A percentile compares a stretch with the other conserved stretches of the same genome.
phyloP scores from a whole-genome alignment of 345 rosid genomes.

The Dipteronia sinensis region DNA sequence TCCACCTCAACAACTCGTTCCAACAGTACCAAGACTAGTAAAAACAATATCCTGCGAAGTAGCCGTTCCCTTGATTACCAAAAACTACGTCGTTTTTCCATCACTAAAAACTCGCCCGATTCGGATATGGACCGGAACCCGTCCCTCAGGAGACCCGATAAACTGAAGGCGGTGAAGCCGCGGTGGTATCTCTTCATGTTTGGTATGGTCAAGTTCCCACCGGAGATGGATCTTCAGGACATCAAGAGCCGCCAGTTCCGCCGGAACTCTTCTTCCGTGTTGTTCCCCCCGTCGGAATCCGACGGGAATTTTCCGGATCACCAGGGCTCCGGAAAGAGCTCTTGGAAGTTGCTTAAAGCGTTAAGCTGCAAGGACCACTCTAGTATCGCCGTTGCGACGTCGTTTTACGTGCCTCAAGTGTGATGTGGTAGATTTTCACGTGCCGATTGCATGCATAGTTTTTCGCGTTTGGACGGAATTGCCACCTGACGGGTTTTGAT shows the following conservation, averaged over 20 bases:
- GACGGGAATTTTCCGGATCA: slow-evolving; percentile 23
- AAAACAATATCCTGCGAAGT: slow-evolving; percentile 33
- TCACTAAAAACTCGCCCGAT: slow-evolving; percentile 19
- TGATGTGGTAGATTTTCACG: slow-evolving; percentile 11
- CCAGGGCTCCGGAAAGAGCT: slow-evolving; percentile 40
- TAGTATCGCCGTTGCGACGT: slow-evolving; percentile 55
- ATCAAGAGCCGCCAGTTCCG: slow-evolving; percentile 70
- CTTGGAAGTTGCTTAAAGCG: slow-evolving; percentile 59
- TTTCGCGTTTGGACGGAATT: background rate
- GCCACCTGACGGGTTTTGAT: background rate
- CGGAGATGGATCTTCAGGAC: slow-evolving; percentile 63
- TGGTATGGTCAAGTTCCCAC: slow-evolving; percentile 61
- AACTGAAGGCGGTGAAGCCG: slow-evolving; percentile 36
- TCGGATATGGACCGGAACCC: slow-evolving; percentile 26
- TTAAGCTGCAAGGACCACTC: slow-evolving; percentile 64
- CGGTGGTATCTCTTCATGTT: slow-evolving; percentile 68
- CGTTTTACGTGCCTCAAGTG: slow-evolving; percentile 44
- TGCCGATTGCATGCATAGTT: slow-evolving; percentile 1
- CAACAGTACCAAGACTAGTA: slow-evolving; percentile 26
- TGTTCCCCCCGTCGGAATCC: slow-evolving; percentile 38
- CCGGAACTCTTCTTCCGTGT: slow-evolving; percentile 40
- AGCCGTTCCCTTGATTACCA: slow-evolving; percentile 66
- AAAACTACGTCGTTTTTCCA: slow-evolving; percentile 34
- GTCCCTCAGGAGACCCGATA: slow-evolving; percentile 33
- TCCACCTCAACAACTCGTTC: slow-evolving; percentile 27